Evolutionary conservation across 2,329 filamentous ascomycete species (phyloP), one percentile per base, ranked within the genome.

Genomic region (Penicillium aurantiogriseum): DNA sequence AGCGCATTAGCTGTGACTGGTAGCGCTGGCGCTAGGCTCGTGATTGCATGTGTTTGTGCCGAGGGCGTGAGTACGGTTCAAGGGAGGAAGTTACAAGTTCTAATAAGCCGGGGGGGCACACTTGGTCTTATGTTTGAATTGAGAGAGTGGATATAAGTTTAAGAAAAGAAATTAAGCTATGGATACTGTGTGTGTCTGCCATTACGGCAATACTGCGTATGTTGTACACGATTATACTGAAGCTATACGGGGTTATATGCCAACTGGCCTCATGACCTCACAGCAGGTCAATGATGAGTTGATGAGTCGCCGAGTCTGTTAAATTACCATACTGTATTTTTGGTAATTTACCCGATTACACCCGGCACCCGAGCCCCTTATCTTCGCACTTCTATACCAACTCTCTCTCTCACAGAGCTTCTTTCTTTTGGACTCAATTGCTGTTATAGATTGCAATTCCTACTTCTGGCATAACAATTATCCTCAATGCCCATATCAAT

Each of bases 291-390:
- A 56, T 56, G 54, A 56, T 52, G 48, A 56, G 27, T 56, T 29
- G 48, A 53, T 56, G 54, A 51, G 27, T 56, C 54, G 48, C 36
- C 13, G 45, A 36, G 11, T 33, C 4, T 13, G 11, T 4, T 3
- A 39, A 25, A 25, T 40, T 54, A 54, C 51, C 15, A 21, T 56
- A 56, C 48, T 4, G 54, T 56, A 47, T 19, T 19, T 46, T 15
- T 53, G 13, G 49, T 56, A 47, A 43, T 56, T 31, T 56, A 53
- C 54, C 54, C 54, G 54, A 36, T 23, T 56, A 56, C 42, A 56
- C 54, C 54, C 54, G 54, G 31, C 2, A 19, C 21, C 21, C 9
- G 42, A 56, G 10, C 49, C 42, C 33, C 48, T 44, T 39, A 29
- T 38, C 46, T 15, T n/a, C 19, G 44, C 1, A 17, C 3, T 13